Base-by-base conservation (phyloP, 768 basidiomycete species). In the Agrocybe praecox region DNA sequence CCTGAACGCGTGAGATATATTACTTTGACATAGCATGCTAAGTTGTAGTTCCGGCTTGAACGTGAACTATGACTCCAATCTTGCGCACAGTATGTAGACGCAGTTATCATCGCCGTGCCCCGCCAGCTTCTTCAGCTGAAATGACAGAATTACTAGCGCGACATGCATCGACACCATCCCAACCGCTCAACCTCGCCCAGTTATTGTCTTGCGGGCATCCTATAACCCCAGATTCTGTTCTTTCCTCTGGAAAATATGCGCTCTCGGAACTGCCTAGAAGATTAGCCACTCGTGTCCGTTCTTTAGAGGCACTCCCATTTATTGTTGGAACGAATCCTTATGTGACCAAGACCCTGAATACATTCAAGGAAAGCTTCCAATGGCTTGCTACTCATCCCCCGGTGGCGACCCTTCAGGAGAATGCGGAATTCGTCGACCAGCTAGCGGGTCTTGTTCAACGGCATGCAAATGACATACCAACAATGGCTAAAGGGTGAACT, bases 251-350 rank as follows among this genome's bases (percentile, higher is more conserved):
- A 3, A 77, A 80, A 4, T 91, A 89, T 69, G 86, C 85, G 0
- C 79, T 90, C 14, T 79, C 85, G 2, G 92, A 94, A 69, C 85
- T 94, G 15, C 92, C 93, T 19, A 80, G 87, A 18, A 79, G 91
- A 50, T 80, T 94, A 29, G 90, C 89, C 1, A 84, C 81, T 55
- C 86, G 92, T 12, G 87, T 91, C 44, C 83, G 83, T 29, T 86
- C 86, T 19, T 76, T 94, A 49, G 90, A 94, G 66, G 73, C 80
- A 0, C 79, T 94, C 29, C 92, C 92, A 0, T 94, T 89, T 72
- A 94, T 94, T 36, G 93, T 94, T 48, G 93, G 91, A 19, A 92
- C 89, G 50, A 94, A 94, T 69, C 92, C 92, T 14, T 92, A 90
- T 71, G 82, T 94, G n/a, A 80, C 88, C 3, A 84, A 82, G 55